These are phyloP conservation scores for Zygosaccharomyces sapae DNA, from an alignment of 1,139 yeast genomes.

Conservation along the genomic window DNA sequence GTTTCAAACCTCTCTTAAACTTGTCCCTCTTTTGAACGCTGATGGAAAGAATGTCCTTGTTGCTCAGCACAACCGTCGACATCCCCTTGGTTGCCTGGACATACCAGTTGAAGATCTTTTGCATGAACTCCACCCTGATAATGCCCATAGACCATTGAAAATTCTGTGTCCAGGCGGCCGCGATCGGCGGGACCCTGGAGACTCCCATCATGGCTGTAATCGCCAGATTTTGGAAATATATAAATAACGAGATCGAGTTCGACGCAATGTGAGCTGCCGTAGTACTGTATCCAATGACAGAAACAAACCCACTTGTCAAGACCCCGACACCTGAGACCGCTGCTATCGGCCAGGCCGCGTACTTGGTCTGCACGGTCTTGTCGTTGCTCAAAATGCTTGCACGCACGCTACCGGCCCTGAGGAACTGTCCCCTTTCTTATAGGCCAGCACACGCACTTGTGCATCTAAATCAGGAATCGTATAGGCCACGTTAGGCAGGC, in stretches of 20 bases:
- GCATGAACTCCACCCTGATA: conserved; percentile 76
- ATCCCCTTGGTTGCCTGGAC: conserved; percentile 94
- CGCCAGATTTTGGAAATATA: conserved; percentile 91
- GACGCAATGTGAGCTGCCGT: conserved; percentile 98
- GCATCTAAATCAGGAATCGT: conserved; percentile 95
- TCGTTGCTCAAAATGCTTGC: conserved; percentile 84
- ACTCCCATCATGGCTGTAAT: conserved; percentile 97
- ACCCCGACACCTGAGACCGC: conserved; percentile 86
- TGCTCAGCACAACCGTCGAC: conserved; percentile 66
- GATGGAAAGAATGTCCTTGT: conserved; percentile 54
- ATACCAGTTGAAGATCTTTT: conserved; percentile 86
- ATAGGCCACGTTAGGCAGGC: conserved; percentile 79
- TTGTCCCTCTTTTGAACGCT: conserved; percentile 63
- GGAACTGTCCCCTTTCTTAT: conserved; percentile 42
- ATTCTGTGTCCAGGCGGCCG: conserved; percentile 97
- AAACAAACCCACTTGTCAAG: conserved; percentile 78
- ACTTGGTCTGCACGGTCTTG: conserved; percentile 89
- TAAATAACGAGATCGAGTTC: conserved; percentile 84
- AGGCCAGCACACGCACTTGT: conserved; percentile 69
- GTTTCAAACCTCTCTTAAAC: conserved; percentile 27
- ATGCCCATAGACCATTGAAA: conserved; percentile 96
- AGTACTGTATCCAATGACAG: conserved; percentile 82
- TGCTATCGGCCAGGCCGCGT: conserved; percentile 97
- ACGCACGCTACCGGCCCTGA: conserved; percentile 76
- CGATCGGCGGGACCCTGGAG: conserved; percentile 87